phyloP scores from a whole-genome alignment of 768 basidiomycete genomes.

The Tricholomella constricta region DNA sequence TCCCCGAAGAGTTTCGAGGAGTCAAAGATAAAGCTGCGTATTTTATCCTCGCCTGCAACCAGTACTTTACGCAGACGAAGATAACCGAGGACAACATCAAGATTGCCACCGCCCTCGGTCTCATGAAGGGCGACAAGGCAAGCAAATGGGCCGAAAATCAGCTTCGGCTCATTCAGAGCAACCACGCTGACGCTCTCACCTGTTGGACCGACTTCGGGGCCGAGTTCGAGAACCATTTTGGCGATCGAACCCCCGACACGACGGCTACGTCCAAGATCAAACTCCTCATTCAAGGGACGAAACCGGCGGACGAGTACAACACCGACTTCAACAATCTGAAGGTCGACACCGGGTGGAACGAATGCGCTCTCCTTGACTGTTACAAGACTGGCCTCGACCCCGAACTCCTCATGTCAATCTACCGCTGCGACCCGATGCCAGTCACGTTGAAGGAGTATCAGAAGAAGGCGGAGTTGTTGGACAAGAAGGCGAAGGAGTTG shows the following conservation, averaged over 20 bases:
- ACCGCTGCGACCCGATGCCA: background rate
- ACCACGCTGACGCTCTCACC: background rate
- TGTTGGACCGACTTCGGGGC: background rate
- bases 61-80: background rate
- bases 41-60: conserved; percentile 2
- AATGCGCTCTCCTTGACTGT: background rate
- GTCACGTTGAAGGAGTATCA: conserved; percentile 1
- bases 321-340: conserved; percentile 1
- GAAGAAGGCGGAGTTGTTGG: background rate
- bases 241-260: background rate
- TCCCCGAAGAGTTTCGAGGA: background rate
- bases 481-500: background rate
- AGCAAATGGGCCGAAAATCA: conserved; percentile 6
- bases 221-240: background rate
- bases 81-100: background rate
- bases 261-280: background rate
- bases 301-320: background rate
- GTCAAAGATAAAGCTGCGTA: conserved; percentile 1
- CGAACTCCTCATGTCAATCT: background rate
- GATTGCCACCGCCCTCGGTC: background rate
- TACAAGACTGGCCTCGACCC: background rate
- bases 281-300: background rate
- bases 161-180: conserved; percentile 2
- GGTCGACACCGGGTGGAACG: background rate
- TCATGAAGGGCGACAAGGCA: background rate